Base-by-base conservation (phyloP, 768 basidiomycete genomes). In the Sporobolomyces pararoseus region DNA sequence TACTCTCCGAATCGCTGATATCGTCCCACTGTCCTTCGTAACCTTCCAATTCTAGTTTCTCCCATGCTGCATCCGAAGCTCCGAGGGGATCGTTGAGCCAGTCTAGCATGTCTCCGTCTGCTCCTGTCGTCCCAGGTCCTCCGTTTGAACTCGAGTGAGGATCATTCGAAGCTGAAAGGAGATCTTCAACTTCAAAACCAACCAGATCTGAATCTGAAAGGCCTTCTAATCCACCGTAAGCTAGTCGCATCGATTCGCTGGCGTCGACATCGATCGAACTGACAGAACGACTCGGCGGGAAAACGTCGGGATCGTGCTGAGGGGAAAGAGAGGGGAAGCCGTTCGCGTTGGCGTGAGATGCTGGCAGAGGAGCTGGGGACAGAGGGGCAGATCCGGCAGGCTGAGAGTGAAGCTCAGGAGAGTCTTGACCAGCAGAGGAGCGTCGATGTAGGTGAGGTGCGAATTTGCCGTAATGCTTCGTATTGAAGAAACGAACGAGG, bases 401-500 rank as follows among this genome's bases (percentile, higher is more conserved):
- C 12, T 75, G 75, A 35, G 79, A 79, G 10, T 61, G 57, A n/a
- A 71, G 72, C 19, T 78, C 78, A 86, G 29, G 90, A 76, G 27
- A 88, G 86, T 47, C 88, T 86, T 68, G 90, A 86, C 91, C 80
- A 85, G 84, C 76, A 86, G 89, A 88, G 6, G 90, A 86, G 63
- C 91, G 85, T 59, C 89, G 84, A 78, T 95, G 86, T 65, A 84
- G 83, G 47, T 83, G 81, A n/a, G 77, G 74, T 4, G 75, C 75
- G 63, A 52, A 71, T 17, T 85, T 80, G 31, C 89, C 89, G 79
- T 97, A 98, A 72, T 93, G 86, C 76, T 90, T 89, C 70, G 84
- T 90, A 81, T 98, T 97, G 79, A 98, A 99, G 80, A 97, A 98
- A 76, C 92, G 90, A 71, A 97, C 90, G 31, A 99, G 85, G 72